A percentile compares a stretch with the other conserved stretches of the same genome.
Conservation (phyloP, 1,284 basidiomycete genomes). For the Leccinum angustisporum region DNA sequence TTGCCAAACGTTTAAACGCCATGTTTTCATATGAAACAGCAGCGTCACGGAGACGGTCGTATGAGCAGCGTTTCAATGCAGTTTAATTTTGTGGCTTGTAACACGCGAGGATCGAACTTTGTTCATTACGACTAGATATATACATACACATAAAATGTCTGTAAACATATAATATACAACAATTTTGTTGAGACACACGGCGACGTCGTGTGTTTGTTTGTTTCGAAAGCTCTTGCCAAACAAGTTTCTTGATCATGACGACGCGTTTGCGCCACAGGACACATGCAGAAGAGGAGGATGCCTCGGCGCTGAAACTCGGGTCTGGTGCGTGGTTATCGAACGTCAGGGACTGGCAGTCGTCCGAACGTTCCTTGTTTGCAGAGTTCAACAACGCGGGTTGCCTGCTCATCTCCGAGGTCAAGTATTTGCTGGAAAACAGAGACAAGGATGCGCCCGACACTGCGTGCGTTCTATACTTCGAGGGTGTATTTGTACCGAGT, state of each 20-base stretch:
- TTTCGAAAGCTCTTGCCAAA: conserved; percentile 33
- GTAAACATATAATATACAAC: conserved; percentile 37
- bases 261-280: conserved; percentile 50
- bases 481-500: background rate
- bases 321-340: conserved; percentile 36
- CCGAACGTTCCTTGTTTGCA: conserved; percentile 29
- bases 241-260: conserved; percentile 37
- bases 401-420: conserved; percentile 88
- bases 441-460: conserved; percentile 84
- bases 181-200: conserved; percentile 8
- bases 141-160: conserved; percentile 36
- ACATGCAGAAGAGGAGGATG: conserved; percentile 54
- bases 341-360: background rate
- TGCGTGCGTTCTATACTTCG: conserved; percentile 49
- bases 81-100: conserved; percentile 30
- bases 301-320: conserved; percentile 52
- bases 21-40: conserved; percentile 11
- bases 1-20: conserved; percentile 8
- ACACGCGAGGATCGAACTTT: conserved; percentile 23
- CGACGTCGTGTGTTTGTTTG: conserved; percentile 20
- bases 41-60: conserved; percentile 13
- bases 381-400: conserved; percentile 92
- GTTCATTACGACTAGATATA: conserved; percentile 33
- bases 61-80: conserved; percentile 21
- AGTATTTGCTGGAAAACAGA: conserved; percentile 83